Evolutionary conservation across 257 asterid species (phyloP).

Genomic region (Nicotiana obtusifolia): DNA sequence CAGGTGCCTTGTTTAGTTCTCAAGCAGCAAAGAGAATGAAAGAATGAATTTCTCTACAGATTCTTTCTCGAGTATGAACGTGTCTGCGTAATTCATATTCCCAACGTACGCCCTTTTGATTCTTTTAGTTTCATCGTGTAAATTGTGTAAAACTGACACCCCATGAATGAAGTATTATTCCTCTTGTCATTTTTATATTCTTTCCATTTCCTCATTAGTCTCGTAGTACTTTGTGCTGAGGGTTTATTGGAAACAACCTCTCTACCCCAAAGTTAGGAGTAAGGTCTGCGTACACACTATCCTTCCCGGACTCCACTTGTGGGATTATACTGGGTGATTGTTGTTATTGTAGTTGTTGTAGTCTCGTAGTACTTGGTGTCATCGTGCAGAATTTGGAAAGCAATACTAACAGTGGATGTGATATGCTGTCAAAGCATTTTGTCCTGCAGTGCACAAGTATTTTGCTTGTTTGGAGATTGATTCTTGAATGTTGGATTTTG

Average conservation of each 20-base stretch:
- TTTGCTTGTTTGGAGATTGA: slow-evolving; percentile 1
- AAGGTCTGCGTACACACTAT: too few species aligned
- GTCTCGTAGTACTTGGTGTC: not conserved
- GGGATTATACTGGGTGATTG: too few species aligned
- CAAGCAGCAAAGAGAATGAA: slow-evolving; percentile 17
- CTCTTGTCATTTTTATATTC: not conserved
- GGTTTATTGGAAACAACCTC: too few species aligned
- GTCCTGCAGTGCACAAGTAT: not conserved
- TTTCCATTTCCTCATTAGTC: not conserved
- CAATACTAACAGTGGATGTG: not conserved
- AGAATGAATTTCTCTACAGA: slow-evolving; percentile 19
- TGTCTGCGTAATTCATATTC: slow-evolving; percentile 16
- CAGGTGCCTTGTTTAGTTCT: slow-evolving; percentile 25
- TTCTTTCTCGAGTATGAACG: slow-evolving; percentile 24
- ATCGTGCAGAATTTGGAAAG: not conserved
- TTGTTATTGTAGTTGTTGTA: too few species aligned
- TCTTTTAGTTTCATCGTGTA: slow-evolving; percentile 20
- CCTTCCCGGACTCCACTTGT: too few species aligned
- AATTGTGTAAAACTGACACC: slow-evolving; percentile 28
- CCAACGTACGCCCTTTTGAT: not conserved
- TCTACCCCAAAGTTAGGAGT: too few species aligned
- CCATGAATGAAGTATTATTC: slow-evolving; percentile 17
- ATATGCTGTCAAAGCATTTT: not conserved
- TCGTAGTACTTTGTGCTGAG: not conserved
- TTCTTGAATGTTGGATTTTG: not conserved